phyloP scores from a whole-genome alignment of 495 filamentous ascomycete genomes.

The Penicillium steckii region DNA sequence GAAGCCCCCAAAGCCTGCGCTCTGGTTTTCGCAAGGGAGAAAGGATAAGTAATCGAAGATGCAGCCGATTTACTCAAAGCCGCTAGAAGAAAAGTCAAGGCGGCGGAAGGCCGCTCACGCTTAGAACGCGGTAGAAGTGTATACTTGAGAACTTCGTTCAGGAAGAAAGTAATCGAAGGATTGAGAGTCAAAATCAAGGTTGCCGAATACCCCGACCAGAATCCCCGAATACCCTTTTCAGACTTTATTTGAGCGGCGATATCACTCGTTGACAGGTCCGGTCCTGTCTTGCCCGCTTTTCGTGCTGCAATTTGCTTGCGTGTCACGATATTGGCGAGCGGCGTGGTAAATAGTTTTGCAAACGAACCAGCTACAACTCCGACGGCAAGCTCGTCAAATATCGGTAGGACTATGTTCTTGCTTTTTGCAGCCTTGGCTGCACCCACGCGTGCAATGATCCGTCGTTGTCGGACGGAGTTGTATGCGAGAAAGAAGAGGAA shows the following conservation, averaged over 20 bases:
- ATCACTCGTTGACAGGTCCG: conserved; percentile 40
- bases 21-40: conserved; percentile 78
- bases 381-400: conserved; percentile 71
- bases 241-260: conserved; percentile 62
- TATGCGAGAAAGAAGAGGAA: conserved; percentile 88
- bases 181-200: conserved; percentile 80
- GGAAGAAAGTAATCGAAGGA: conserved; percentile 80
- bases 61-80: conserved; percentile 80
- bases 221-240: conserved; percentile 73
- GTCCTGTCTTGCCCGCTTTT: conserved; percentile 6
- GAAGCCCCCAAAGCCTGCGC: conserved; percentile 53
- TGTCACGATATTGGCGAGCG: conserved; percentile 80
- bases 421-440: conserved; percentile 30
- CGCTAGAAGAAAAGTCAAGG: conserved; percentile 68
- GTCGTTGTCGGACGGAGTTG: conserved; percentile 61
- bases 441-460: conserved; percentile 48
- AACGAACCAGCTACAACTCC: conserved; percentile 77
- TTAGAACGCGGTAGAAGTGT: conserved; percentile 48
- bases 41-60: conserved; percentile 79
- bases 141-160: conserved; percentile 70
- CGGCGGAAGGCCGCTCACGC: conserved; percentile 52
- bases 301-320: conserved; percentile 68
- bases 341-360: conserved; percentile 76
- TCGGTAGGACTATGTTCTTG: conserved; percentile 53
- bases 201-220: conserved; percentile 91